phyloP scores from a whole-genome alignment of 805 yeast species.

The Saitoella complicata region DNA sequence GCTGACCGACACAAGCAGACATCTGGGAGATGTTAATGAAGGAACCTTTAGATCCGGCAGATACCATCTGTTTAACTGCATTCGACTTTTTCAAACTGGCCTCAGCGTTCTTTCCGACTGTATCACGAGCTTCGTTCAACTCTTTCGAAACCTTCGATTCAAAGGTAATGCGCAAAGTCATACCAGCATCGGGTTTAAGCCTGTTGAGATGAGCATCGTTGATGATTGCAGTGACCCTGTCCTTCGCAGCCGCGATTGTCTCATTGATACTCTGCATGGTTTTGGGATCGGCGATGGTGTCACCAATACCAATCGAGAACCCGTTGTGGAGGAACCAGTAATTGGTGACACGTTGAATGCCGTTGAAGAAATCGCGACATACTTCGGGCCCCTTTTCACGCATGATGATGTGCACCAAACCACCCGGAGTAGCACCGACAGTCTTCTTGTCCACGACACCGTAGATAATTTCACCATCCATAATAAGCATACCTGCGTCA shows the following conservation, averaged over 20 bases:
- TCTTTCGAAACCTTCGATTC: conserved; percentile 94
- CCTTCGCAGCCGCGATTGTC: conserved; percentile 84
- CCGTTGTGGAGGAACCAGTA: conserved; percentile 95
- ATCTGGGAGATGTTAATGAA: conserved; percentile 96
- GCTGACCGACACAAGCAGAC: conserved; percentile 99
- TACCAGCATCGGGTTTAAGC: conserved; percentile 94
- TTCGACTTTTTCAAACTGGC: conserved; percentile 84
- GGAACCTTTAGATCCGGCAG: conserved; percentile 98
- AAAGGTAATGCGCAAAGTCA: conserved; percentile 96
- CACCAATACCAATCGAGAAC: conserved; percentile 98
- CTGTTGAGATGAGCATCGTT: conserved; percentile 78
- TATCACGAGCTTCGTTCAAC: conserved; percentile 95
- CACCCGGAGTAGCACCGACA: conserved; percentile 97
- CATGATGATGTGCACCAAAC: conserved; percentile 91
- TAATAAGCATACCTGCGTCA: conserved; percentile 89
- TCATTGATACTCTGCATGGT: conserved; percentile 90
- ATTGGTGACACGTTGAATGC: conserved; percentile 87
- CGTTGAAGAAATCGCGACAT: conserved; percentile 81
- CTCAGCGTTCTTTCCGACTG: conserved; percentile 98
- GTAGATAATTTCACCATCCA: conserved; percentile 90
- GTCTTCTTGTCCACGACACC: conserved; percentile 98
- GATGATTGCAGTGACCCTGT: conserved; percentile 85
- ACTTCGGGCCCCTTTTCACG: conserved; percentile 89
- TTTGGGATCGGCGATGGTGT: conserved; percentile 93
- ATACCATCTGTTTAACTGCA: conserved; percentile 97